phyloP scores from a whole-genome alignment of 2,329 filamentous ascomycete genomes.

The Emmonsiellopsis sp. region DNA sequence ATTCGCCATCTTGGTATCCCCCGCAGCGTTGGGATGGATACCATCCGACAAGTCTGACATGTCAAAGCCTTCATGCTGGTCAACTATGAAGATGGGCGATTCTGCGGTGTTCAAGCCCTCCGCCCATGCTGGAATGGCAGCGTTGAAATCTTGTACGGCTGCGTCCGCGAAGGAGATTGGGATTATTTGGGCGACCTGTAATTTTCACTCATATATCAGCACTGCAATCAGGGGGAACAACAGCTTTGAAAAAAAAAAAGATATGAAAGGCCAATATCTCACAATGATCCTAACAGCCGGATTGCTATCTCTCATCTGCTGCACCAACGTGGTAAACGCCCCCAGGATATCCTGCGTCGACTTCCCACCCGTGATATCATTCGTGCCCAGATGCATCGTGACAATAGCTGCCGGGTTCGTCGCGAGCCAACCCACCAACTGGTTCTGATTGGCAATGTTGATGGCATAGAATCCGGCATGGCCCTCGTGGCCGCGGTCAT shows the following conservation, averaged over 20 bases:
- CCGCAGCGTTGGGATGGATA: constrained; percentile 30
- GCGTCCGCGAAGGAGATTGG: constrained; percentile 25
- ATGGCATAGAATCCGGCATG: constrained; percentile 38
- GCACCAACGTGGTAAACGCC: constrained; percentile 34
- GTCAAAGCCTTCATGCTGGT: constrained; percentile 27
- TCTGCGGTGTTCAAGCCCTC: constrained; percentile 24
- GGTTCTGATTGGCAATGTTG: constrained; percentile 34
- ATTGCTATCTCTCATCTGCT: constrained; percentile 29
- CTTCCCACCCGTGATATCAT: constrained; percentile 30
- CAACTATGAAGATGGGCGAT: constrained; percentile 34
- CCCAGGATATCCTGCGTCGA: constrained; percentile 27
- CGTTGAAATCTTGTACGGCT: constrained; percentile 27
- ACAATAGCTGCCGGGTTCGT: constrained; percentile 37
- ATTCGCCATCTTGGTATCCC: background rate
- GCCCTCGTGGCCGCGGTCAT: constrained; percentile 38
- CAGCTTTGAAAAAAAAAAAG: background rate
- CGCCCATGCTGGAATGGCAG: constrained; percentile 32
- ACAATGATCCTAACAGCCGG: constrained; percentile 35
- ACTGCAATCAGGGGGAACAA: too few relatives aligned
- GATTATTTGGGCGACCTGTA: constrained; percentile 33
- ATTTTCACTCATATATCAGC: background rate
- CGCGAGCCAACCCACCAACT: constrained; percentile 37
- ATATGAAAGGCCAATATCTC: constrained; percentile 8
- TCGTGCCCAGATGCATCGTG: constrained; percentile 41
- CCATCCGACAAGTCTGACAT: constrained; percentile 29